A percentile compares a stretch with the other conserved stretches of the same genome.
phyloP scores from a whole-genome alignment of 176 grass and related monocot genomes.

The Zoysia pacifica region DNA sequence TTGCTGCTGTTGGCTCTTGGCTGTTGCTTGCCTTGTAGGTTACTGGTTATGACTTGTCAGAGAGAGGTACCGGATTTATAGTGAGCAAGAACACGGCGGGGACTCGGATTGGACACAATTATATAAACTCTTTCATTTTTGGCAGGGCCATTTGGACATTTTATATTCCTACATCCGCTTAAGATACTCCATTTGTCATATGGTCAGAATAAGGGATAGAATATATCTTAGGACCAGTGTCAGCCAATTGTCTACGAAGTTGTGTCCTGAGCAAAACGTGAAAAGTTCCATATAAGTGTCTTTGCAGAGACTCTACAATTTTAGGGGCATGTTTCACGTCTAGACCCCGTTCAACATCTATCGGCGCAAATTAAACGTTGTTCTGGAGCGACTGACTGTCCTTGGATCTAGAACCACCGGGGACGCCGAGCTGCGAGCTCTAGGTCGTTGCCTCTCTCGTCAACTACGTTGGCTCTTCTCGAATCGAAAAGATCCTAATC shows the following conservation, averaged over 20 bases:
- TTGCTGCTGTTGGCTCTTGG: background rate
- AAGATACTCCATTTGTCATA: background rate
- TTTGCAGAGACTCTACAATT: background rate
- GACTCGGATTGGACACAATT: background rate
- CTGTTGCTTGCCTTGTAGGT: background rate
- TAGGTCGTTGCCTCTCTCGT: background rate
- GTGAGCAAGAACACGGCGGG: background rate
- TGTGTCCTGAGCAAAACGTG: background rate
- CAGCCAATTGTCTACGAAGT: background rate
- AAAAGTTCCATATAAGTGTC: background rate
- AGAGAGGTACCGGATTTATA: constrained; percentile 23
- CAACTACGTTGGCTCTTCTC: background rate
- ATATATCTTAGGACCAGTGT: background rate
- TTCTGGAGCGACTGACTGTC: background rate
- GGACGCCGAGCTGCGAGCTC: background rate
- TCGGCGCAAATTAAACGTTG: background rate
- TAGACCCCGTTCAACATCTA: too few relatives aligned
- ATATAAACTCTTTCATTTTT: background rate
- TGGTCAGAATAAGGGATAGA: too few relatives aligned
- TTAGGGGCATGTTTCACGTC: background rate
- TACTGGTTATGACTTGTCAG: background rate
- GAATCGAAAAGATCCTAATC: background rate
- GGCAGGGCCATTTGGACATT: background rate
- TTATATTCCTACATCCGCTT: background rate
- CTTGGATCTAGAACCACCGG: background rate